Evolutionary conservation across 1,284 basidiomycete genomes (phyloP), one percentile per base, ranked within the genome.

Genomic region (Pseudozyma sp.): DNA sequence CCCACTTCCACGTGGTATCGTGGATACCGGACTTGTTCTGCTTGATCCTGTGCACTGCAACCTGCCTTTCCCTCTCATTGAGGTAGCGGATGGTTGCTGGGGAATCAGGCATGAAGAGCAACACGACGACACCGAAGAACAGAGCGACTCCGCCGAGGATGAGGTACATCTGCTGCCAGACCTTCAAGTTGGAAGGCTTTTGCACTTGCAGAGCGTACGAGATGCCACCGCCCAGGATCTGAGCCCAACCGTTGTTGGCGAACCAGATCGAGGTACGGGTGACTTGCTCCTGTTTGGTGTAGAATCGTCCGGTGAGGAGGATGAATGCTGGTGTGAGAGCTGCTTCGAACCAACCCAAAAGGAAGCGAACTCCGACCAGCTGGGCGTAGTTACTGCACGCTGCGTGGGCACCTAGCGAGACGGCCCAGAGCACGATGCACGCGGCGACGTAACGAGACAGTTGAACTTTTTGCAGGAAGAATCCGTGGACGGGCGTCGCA

Each of bases 1-100:
- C 83, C 79, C 69, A 81, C 84, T 89, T 89, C 83, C 88, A 89
- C 53, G 86, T 84, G 65, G 85, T 87, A 79, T 89, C 88, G 79
- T 89, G 88, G 34, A 89, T 86, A 11, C 88, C 88, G 0, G 85
- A 85, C 77, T 85, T 80, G 77, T 89, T 89, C 73, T 87, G 86
- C 45, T 88, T 82, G 9, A 89, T 88, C n/a, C 88, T 85, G 77
- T 88, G 87, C 24, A 88, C 86, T 50, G 89, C 87, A 17, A 88
- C 85, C n/a, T 87, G 70, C 34, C 87, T 85, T 71, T 89, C 88
- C 61, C 88, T 86, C 24, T 85, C 80, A 31, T 86, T 86, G 70
- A 86, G 88, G 51, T 74, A 72, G 1, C 61, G 50, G 10, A 74
- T 69, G 5, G 67, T 75, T 1, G 69, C 77, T 0, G 81, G 81